Base-by-base conservation (phyloP, 2,329 filamentous ascomycete species). In the Paraphaeosphaeria minitans region DNA sequence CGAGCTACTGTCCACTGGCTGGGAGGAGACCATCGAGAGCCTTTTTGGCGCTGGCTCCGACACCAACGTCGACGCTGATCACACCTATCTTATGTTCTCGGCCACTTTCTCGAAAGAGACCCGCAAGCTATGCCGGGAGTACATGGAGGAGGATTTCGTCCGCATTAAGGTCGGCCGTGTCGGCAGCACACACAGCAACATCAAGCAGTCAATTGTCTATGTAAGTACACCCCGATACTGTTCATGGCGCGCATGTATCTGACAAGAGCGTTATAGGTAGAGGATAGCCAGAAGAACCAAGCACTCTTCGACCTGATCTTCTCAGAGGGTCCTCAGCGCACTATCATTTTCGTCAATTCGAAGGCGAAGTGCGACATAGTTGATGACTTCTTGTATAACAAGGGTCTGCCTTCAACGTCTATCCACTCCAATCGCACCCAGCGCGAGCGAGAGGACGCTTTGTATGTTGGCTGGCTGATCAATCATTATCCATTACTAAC, bases 381-480 rank as follows among this genome's bases (percentile, higher is more conserved):
- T 0, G 95, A 99, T 65, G 94, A 97, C 67, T 96, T 86, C 62
- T 76, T 98, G 0, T 98, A 87, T 81, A 94, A 97, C 73, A 81
- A 85, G 59, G 84, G 86, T 0, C 78, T 97, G 1, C 95, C 95
- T 0, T 90, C 88, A 52, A 96, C 92, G 0, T 96, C 93, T 0
- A 96, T 98, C 66, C 95, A 98, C 66, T 82, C 87, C 1, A 91
- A 93, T 57, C 90, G 94, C 24, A 96, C 90, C 41, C 95, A 98
- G 78, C 85, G 85, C 61, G 94, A 98, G 82, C 91, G 95, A 64
- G 94, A 98, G 75, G 93, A 96, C 72, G 89, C 94, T 1, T 85
- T 98, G 87, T 86, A 78, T 80, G 83, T 80, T 12, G 3, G 19
- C 6, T n/a, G 4, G 8, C 8, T 16, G 1, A 5, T 3, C n/a